A percentile compares a stretch with the other conserved stretches of the same genome.
phyloP scores from a whole-genome alignment of 2,329 filamentous ascomycete genomes.

The Didymella arachidicola region DNA sequence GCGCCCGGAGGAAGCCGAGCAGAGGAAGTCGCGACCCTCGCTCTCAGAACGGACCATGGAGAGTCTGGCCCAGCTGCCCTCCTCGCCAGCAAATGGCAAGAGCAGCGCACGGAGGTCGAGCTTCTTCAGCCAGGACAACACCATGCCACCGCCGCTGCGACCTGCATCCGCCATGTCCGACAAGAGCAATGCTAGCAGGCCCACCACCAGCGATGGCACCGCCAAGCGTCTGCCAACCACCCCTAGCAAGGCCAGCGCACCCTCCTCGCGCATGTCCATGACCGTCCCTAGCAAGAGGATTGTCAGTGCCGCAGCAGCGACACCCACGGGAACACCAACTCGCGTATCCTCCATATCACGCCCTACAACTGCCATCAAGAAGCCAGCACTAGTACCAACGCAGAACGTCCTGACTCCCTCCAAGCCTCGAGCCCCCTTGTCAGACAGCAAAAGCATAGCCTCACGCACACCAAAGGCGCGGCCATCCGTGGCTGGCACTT shows the following conservation, averaged over 20 bases:
- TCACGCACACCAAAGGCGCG: constrained; percentile 46
- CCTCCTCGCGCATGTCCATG: constrained; percentile 40
- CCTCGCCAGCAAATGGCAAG: constrained; percentile 68
- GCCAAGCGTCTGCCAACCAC: constrained; percentile 42
- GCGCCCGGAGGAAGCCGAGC: constrained; percentile 24
- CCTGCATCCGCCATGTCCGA: constrained; percentile 67
- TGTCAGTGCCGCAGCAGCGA: constrained; percentile 41
- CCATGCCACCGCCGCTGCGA: constrained; percentile 68
- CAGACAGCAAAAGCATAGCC: constrained; percentile 48
- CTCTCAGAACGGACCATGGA: constrained; percentile 86
- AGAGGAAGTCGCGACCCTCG: constrained; percentile 61
- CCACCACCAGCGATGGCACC: constrained; percentile 56
- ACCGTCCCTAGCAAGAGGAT: constrained; percentile 49
- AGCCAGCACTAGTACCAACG: constrained; percentile 36
- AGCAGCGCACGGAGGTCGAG: constrained; percentile 71
- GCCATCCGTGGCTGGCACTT: constrained; percentile 44
- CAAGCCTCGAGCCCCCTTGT: constrained; percentile 38
- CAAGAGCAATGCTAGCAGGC: constrained; percentile 61
- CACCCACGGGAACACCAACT: constrained; percentile 41
- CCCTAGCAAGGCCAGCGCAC: constrained; percentile 32
- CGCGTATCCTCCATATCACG: constrained; percentile 44
- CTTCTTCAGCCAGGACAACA: constrained; percentile 73
- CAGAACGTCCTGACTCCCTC: constrained; percentile 40
- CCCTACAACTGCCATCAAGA: constrained; percentile 42
- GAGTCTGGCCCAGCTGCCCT: constrained; percentile 78